Base-by-base conservation (phyloP, 2,329 filamentous ascomycete species). In the Bisporella sp. region DNA sequence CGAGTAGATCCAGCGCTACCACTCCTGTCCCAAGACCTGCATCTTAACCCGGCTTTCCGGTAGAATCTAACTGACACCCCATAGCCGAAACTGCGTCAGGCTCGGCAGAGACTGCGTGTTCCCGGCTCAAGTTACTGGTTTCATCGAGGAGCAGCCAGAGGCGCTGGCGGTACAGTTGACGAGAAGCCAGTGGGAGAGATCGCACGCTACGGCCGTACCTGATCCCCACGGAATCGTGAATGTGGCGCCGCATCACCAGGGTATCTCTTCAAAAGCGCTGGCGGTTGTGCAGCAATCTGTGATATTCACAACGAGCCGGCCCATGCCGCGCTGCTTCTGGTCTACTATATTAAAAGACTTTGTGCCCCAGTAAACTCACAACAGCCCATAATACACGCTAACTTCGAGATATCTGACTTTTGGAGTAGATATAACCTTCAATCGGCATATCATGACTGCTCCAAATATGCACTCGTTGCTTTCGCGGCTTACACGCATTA, bases 91-190 rank as follows among this genome's bases (percentile, higher is more conserved):
- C 31, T 58, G 56, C 31, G 41, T 58, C 13, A 48, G 51, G 8
- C 48, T 56, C 31, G 56, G 54, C 29, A 43, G 50, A 47, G 48
- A 47, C 43, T 58, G 56, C 48, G 46, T 45, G 21, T 57, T 55
- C 37, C 46, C 49, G 21, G 21, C 21, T 21, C 5, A 46, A n/a
- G 31, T 29, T n/a, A 7, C 39, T 42, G 13, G 29, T 31, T 5
- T 28, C 41, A 13, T 42, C 41, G 13, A 28, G 41, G 41, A 42
- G 21, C 21, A 21, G 21, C 21, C 21, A 21, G 21, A 21, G 21
- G 21, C 21, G 21, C 21, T 21, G 21, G 21, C 21, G 2, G 2
- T 21, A 21, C 21, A 21, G 21, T 42, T 42, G 41, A 35, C 13
- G 41, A 41, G 8, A 37, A 32, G 8, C 13, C 9, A 30, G 33